Base-by-base conservation (phyloP, 768 basidiomycete genomes). In the Suillus occidentalis region DNA sequence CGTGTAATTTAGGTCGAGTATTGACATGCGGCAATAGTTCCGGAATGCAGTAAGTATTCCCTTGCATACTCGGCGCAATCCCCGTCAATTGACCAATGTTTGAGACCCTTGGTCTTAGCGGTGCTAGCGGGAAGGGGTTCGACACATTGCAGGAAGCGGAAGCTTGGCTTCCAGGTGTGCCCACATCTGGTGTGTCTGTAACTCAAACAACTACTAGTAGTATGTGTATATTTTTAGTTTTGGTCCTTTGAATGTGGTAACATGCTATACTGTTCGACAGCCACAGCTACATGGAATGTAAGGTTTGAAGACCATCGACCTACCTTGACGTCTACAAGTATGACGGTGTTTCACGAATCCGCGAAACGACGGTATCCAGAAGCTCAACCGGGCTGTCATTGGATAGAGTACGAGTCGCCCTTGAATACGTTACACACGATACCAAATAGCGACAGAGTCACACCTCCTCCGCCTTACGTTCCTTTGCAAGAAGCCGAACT, bases 91-190 rank as follows among this genome's bases (percentile, higher is more conserved):
- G 22, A 34, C 16, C 18, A 20, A 16, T 25, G n/a, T 49, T 55
- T 31, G 34, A 76, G 76, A 77, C 69, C 8, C 52, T 56, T 28
- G 75, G 75, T 14, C 37, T 76, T n/a, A 76, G 75, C 59, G 76
- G 75, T 34, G 65, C 69, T 20, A 77, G 76, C 10, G 73, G 70
- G 16, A 76, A 75, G 59, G 76, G 76, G 4, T 76, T 77, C 20
- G 75, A 76, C 43, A 75, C 63, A 7, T 52, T 76, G 2, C 40
- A 64, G 4, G 76, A 77, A 10, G 75, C 75, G 0, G 65, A 71
- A 47, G 56, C 61, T 10, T 76, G 76, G 75, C 25, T 76, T 22
- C 53, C 9, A 2, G 67, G 4, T 61, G 5, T 70, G 45, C 34
- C 69, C 63, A 53, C 71, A 16, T 36, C 66, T 63, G 60, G 67